Percentiles rank a stretch among this genome's conserved stretches.
phyloP scores from a whole-genome alignment of 192 early-diverging fungal genomes.

The Radiomyces spectabilis region DNA sequence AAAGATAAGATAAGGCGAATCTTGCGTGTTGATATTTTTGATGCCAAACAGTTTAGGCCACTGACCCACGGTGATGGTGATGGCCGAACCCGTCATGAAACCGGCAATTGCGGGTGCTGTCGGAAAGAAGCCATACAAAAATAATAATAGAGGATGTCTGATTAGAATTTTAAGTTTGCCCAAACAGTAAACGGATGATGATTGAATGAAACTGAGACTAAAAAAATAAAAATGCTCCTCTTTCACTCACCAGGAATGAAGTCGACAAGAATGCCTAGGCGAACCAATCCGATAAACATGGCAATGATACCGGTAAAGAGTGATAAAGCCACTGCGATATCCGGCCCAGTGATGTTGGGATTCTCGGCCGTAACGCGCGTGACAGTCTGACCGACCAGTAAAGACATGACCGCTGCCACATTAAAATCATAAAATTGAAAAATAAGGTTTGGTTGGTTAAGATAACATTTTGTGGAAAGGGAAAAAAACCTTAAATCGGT shows the following conservation, averaged over 20 bases:
- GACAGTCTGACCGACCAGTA: constrained; percentile 62
- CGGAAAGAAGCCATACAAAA: neutral
- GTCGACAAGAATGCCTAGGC: constrained; percentile 82
- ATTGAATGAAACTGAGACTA: too few relatives aligned
- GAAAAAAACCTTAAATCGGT: too few relatives aligned
- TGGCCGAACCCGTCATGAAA: constrained; percentile 79
- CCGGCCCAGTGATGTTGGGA: constrained; percentile 22
- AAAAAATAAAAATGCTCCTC: too few relatives aligned
- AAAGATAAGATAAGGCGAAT: constrained; percentile 66
- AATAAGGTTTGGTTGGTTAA: too few relatives aligned
- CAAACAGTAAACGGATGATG: too few relatives aligned
- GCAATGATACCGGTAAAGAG: constrained; percentile 70
- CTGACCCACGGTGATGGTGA: constrained; percentile 74
- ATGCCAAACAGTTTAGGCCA: constrained; percentile 66
- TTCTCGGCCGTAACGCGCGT: constrained; percentile 13
- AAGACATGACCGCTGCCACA: constrained; percentile 74
- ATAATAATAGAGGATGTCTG: neutral
- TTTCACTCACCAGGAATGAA: constrained; percentile 67
- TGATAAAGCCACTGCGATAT: constrained; percentile 56
- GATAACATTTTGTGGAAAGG: too few relatives aligned
- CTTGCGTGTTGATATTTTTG: constrained; percentile 62
- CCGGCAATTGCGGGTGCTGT: constrained; percentile 77
- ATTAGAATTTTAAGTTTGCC: neutral
- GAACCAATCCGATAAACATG: constrained; percentile 65
- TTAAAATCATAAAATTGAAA: neutral